Base-by-base conservation (phyloP, 805 yeast species). In the Maudiozyma saulgeensis region DNA sequence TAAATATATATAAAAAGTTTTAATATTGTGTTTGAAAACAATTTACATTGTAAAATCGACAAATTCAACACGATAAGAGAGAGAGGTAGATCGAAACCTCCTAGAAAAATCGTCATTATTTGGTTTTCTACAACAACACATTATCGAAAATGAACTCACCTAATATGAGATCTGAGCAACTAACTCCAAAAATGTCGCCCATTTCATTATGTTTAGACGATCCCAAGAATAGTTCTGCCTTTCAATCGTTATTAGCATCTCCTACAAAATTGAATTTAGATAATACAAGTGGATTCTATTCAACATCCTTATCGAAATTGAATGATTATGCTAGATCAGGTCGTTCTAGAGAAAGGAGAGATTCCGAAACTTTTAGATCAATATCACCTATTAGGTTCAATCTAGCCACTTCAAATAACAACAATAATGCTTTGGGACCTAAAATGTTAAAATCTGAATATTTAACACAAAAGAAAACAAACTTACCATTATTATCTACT, bases 271-370 rank as follows among this genome's bases (percentile, higher is more conserved):
- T 62, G 46, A 60, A 60, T 31, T 46, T 64, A 31, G 53, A 56
- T 46, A 48, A 49, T 16, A 51, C 61, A 9, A 16, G 28, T 32
- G 48, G 49, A n/a, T 51, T 56, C 43, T 62, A 60, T 40, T 51
- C 66, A 32, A 64, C 68, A 4, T 64, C 68, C 3, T 55, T 64
- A 15, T 64, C 68, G 5, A 64, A 64, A 46, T 51, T 64, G 40
- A 61, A 57, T 45, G 64, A 62, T 43, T 38, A 51, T 35, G 57
- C 61, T 8, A 50, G 60, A 19, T 28, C 44, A 28, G 59, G 60
- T 18, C 49, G 59, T 18, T 49, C 54, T 2, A 52, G 55, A 39
- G 34, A 53, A 43, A 49, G 61, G 46, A 53, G 57, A 26, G 51
- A 50, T 38, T 54, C 61, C 12, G 60, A 62, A 50, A 53, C 61